Conservation (phyloP, 2,329 filamentous ascomycete genomes). For the Thielaviopsis ethacetica region DNA sequence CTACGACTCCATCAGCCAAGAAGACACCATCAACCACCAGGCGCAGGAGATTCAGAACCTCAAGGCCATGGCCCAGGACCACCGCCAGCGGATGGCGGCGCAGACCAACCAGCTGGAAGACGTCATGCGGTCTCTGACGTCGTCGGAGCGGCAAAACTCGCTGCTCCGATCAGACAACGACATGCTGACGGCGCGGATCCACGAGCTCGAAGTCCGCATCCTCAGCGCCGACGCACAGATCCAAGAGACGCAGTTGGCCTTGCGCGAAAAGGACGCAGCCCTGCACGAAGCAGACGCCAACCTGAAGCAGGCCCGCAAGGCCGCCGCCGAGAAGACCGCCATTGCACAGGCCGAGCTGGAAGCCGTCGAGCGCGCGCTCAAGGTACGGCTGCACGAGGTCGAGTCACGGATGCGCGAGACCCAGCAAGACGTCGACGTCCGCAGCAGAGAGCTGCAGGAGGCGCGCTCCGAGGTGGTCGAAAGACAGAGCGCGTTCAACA, state of each 20-base stretch:
- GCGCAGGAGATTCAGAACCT: constrained; percentile 15
- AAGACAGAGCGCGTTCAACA: background rate
- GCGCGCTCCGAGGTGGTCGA: background rate
- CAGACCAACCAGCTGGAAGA: background rate
- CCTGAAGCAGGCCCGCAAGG: background rate
- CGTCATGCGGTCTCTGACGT: background rate
- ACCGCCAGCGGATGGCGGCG: background rate
- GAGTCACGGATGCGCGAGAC: background rate
- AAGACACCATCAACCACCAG: constrained; percentile 14
- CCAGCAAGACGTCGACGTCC: background rate
- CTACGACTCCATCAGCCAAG: background rate
- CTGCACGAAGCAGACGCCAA: background rate
- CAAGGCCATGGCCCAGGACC: constrained; percentile 3
- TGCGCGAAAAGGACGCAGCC: background rate
- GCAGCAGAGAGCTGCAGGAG: background rate
- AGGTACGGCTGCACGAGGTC: background rate
- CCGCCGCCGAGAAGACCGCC: background rate
- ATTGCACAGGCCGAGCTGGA: background rate
- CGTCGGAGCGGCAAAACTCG: background rate
- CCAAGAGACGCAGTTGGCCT: background rate
- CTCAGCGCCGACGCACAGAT: background rate
- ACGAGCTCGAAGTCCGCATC: background rate
- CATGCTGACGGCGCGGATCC: background rate
- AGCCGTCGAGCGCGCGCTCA: background rate
- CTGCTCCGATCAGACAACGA: background rate